Evolutionary conservation across 176 grass and related monocot species (phyloP).

Genomic region (Paspalum notatum): DNA sequence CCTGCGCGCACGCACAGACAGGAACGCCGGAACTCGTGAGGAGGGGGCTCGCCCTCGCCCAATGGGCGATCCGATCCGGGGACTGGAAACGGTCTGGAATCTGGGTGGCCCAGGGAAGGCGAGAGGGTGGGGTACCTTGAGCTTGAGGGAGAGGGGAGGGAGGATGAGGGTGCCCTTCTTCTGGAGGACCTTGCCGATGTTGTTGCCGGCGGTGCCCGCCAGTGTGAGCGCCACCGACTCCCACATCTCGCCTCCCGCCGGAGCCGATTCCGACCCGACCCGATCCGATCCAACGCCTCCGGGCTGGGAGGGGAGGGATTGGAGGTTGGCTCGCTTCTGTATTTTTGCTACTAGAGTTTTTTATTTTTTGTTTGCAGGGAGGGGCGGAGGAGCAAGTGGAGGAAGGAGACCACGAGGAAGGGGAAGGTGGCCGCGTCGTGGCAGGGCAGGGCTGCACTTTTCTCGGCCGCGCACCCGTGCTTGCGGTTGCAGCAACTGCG

Average conservation of each 20-base stretch:
- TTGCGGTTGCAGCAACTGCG: slow-evolving; percentile 1
- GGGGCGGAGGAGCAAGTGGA: slow-evolving; percentile 14
- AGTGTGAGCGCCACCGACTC: slow-evolving; percentile 89
- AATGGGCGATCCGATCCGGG: no score
- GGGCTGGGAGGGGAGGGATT: neutral
- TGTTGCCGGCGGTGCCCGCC: slow-evolving; percentile 87
- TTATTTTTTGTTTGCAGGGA: neutral
- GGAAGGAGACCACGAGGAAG: slow-evolving; percentile 23
- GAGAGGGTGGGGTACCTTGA: slow-evolving; percentile 62
- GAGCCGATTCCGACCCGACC: no score
- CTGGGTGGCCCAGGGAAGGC: no score
- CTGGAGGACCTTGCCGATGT: slow-evolving; percentile 97
- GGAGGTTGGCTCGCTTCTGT: neutral
- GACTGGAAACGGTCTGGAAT: no score
- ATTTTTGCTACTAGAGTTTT: slow-evolving; percentile 29
- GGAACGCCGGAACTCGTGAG: neutral
- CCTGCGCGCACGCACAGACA: slow-evolving; percentile 46
- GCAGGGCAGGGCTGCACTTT: slow-evolving; percentile 18
- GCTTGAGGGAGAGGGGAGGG: slow-evolving; percentile 99
- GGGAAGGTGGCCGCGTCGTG: slow-evolving; percentile 19
- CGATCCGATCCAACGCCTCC: slow-evolving; percentile 31
- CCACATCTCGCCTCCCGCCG: slow-evolving; percentile 62
- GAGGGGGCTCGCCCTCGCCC: neutral
- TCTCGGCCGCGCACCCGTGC: slow-evolving; percentile 35
- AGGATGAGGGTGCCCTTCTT: slow-evolving; percentile 98